These are phyloP conservation scores for Stachybotrys chlorohalonatus DNA, from an alignment of 2,329 filamentous ascomycete genomes.

Conservation along the genomic window DNA sequence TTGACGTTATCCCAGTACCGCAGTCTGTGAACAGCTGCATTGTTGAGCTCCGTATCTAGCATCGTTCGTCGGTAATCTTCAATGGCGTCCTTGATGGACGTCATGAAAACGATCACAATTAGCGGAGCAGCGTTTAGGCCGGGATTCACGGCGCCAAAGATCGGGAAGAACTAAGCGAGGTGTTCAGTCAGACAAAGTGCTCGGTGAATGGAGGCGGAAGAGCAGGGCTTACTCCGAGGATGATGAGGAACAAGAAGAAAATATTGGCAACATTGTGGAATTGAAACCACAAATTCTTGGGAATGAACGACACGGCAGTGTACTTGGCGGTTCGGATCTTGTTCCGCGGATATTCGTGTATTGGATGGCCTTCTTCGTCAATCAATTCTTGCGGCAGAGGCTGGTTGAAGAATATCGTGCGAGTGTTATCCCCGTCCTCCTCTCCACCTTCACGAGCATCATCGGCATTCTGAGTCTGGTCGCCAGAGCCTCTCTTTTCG, in stretches of 20 bases:
- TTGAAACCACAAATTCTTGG: conserved; percentile 95
- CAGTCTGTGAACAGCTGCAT: conserved; percentile 85
- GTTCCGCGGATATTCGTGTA: conserved; percentile 68
- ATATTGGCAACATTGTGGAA: conserved; percentile 98
- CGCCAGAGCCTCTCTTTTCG: conserved; percentile 56
- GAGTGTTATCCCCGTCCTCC: conserved; percentile 31
- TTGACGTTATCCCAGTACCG: conserved; percentile 91
- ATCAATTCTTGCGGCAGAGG: conserved; percentile 65
- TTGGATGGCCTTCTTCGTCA: conserved; percentile 73
- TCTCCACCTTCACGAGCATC: conserved; percentile 24
- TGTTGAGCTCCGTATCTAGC: conserved; percentile 90
- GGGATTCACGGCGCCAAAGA: conserved; percentile 88
- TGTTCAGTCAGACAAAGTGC: conserved; percentile 6
- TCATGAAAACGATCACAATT: conserved; percentile 84
- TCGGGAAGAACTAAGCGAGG: conserved; percentile 71
- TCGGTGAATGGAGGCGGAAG: not conserved
- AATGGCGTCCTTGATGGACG: conserved; percentile 86
- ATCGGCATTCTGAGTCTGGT: conserved; percentile 19
- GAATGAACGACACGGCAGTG: conserved; percentile 86
- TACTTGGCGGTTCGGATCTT: conserved; percentile 99
- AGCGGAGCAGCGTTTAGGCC: conserved; percentile 83
- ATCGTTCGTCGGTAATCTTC: conserved; percentile 91
- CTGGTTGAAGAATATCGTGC: conserved; percentile 77
- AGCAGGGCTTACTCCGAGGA: conserved; percentile 60
- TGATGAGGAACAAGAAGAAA: conserved; percentile 95